Percentiles rank a stretch among this genome's conserved stretches.
These are phyloP conservation scores for Mycosphaerella arachidis DNA, from an alignment of 2,329 filamentous ascomycete species.

Conservation along the genomic window DNA sequence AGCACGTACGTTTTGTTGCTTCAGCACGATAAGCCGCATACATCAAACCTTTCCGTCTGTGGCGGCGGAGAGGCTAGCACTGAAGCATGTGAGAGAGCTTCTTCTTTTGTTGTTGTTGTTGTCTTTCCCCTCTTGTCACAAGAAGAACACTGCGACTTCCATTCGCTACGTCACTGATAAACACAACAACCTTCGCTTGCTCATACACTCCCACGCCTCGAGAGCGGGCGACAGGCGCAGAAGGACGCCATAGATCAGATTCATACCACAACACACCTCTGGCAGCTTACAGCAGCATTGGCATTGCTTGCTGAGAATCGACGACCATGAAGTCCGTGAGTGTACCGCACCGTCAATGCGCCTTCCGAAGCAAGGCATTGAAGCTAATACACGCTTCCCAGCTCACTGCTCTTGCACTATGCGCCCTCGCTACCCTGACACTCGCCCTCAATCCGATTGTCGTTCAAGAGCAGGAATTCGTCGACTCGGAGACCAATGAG, in stretches of 20 bases:
- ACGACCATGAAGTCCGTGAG: constrained; percentile 4
- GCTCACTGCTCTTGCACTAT: constrained; percentile 2
- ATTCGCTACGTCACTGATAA: background rate
- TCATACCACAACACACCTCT: background rate
- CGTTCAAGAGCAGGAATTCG: constrained; percentile 57
- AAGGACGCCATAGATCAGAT: background rate
- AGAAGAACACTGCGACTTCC: no score
- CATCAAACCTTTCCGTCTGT: background rate
- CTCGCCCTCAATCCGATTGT: constrained; percentile 53
- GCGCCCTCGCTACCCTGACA: constrained; percentile 34
- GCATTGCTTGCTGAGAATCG: background rate
- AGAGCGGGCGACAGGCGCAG: background rate
- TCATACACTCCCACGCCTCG: no score
- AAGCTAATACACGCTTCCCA: background rate
- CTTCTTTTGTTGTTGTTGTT: background rate
- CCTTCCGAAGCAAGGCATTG: background rate
- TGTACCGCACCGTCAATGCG: background rate
- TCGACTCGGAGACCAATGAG: constrained; percentile 54
- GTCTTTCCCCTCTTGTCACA: background rate
- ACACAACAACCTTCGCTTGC: background rate
- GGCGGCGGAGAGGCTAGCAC: background rate
- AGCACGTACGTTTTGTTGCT: background rate
- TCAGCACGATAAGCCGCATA: background rate
- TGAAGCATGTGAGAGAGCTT: background rate
- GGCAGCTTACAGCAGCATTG: background rate